Evolutionary conservation across 768 basidiomycete species (phyloP).

Genomic region (Nidularia sp.): DNA sequence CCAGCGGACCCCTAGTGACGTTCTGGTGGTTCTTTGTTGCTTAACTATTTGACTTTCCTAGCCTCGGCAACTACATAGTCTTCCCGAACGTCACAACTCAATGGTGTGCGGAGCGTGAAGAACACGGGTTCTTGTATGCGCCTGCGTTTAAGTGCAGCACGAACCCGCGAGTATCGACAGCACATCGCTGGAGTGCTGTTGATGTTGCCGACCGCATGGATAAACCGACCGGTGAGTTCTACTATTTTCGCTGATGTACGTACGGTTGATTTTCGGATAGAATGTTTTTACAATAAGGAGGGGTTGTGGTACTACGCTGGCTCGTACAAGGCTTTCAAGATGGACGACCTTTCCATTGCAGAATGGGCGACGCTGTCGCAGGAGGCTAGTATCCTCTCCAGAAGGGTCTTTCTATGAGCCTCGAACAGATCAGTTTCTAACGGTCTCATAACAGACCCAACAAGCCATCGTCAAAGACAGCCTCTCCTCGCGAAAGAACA

Average conservation of each 20-base stretch:
- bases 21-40: too few species aligned
- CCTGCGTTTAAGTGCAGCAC: conserved; percentile 77
- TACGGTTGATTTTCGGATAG: conserved; percentile 24
- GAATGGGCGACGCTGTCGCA: conserved; percentile 67
- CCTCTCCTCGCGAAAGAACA: conserved; percentile 64
- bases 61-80: conserved; percentile 63
- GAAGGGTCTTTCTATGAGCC: too few species aligned
- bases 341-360: conserved; percentile 59
- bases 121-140: conserved; percentile 74
- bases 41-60: conserved; percentile 15
- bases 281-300: conserved; percentile 80
- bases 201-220: conserved; percentile 60
- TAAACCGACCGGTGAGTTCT: conserved; percentile 18
- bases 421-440: too few species aligned
- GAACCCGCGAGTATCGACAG: conserved; percentile 71
- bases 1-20: too few species aligned
- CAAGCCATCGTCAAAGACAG: conserved; percentile 72
- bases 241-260: neutral
- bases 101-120: conserved; percentile 82
- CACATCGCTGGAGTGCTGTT: conserved; percentile 69
- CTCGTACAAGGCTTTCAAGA: conserved; percentile 62
- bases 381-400: conserved; percentile 42
- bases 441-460: conserved; percentile 39
- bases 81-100: conserved; percentile 64
- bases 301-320: conserved; percentile 84